Conservation (phyloP, 2,329 filamentous ascomycete genomes). For the Elsinoe fawcettii region DNA sequence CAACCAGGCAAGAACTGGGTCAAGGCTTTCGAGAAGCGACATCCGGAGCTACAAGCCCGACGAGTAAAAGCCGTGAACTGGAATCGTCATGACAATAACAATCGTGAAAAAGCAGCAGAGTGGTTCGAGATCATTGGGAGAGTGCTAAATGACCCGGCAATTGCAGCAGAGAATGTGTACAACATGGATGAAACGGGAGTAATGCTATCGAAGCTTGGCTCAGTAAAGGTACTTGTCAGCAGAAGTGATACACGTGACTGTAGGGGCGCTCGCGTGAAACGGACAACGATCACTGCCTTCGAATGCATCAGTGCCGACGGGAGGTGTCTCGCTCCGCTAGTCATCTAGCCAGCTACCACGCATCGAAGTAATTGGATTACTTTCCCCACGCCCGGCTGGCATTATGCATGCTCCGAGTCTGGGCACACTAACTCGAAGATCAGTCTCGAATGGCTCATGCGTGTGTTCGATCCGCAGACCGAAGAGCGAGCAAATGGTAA, state of each 20-base stretch:
- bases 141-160: background rate
- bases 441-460: too few species aligned
- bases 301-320: slow-evolving; percentile 25
- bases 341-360: too few species aligned
- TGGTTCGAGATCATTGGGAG: background rate
- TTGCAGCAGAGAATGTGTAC: background rate
- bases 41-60: background rate
- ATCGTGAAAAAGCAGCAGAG: background rate
- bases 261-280: slow-evolving; percentile 16
- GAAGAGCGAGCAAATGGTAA: too few species aligned
- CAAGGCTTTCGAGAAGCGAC: background rate
- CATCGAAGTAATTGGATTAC: too few species aligned
- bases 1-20: background rate
- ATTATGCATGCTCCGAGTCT: too few species aligned
- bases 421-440: too few species aligned
- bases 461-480: too few species aligned
- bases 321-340: too few species aligned
- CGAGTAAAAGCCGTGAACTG: background rate
- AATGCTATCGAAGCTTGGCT: background rate
- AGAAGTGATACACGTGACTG: too few species aligned
- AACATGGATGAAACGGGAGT: background rate
- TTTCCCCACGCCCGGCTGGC: too few species aligned
- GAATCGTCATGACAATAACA: background rate
- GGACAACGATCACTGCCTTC: slow-evolving; percentile 24
- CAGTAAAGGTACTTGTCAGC: background rate